Percentiles rank a stretch among this genome's conserved stretches.
Evolutionary conservation across 176 grass and related monocot species (phyloP).

Genomic region (Rhynchospora tenuis): DNA sequence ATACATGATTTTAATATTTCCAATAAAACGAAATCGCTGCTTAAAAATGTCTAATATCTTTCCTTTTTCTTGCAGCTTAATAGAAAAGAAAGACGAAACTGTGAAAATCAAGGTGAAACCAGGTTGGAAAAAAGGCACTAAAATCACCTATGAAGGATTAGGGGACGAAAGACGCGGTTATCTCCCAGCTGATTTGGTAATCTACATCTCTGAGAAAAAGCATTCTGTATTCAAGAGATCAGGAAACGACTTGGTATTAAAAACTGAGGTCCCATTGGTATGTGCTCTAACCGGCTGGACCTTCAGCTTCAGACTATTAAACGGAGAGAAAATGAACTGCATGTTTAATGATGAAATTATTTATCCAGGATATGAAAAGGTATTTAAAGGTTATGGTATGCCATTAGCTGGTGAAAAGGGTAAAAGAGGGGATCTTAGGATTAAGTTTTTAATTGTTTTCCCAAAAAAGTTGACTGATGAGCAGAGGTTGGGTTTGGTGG

Average conservation of each 20-base stretch:
- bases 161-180: conserved; percentile 67
- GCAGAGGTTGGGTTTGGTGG: conserved; percentile 37
- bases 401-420: conserved; percentile 46
- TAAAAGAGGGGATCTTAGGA: conserved; percentile 46
- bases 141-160: conserved; percentile 58
- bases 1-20: not conserved
- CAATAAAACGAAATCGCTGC: not conserved
- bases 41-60: not conserved
- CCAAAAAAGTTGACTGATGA: conserved; percentile 58
- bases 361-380: conserved; percentile 61
- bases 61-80: conserved; percentile 36
- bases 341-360: conserved; percentile 71
- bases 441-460: conserved; percentile 70
- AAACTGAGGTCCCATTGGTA: conserved; percentile 74
- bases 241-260: conserved; percentile 79
- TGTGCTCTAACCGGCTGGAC: conserved; percentile 78
- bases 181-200: conserved; percentile 53
- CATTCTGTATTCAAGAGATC: conserved; percentile 71
- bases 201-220: conserved; percentile 63
- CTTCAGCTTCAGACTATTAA: conserved; percentile 67
- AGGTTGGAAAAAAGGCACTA: conserved; percentile 77
- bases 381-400: conserved; percentile 77
- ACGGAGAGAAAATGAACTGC: conserved; percentile 63
- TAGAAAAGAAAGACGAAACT: conserved; percentile 63
- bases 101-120: conserved; percentile 61